A percentile compares a stretch with the other conserved stretches of the same genome.
These are phyloP conservation scores for Saussurea involucrata DNA, from an alignment of 129 eudicot genomes.

Conservation along the genomic window DNA sequence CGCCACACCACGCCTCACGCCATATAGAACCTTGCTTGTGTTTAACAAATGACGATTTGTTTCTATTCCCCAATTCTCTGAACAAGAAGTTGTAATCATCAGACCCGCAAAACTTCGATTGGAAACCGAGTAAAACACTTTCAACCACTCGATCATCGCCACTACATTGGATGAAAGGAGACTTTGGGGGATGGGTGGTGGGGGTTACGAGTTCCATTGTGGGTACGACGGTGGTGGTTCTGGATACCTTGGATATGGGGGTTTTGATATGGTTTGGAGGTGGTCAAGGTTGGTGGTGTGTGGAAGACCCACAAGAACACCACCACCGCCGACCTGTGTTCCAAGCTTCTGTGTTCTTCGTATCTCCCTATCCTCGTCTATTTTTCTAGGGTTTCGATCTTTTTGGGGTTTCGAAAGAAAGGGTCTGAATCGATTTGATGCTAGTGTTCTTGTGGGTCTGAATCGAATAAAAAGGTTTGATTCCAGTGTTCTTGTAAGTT, in stretches of 20 bases:
- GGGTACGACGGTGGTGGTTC: slow-evolving; percentile 35
- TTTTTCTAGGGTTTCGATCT: too few species aligned
- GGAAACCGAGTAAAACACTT: slow-evolving; percentile 35
- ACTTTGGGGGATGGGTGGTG: slow-evolving; percentile 37
- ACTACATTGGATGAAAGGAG: slow-evolving; percentile 33
- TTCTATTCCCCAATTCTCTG: slow-evolving; percentile 85
- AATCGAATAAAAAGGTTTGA: too few species aligned
- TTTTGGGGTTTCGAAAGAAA: too few species aligned
- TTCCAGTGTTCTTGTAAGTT: too few species aligned
- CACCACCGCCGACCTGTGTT: too few species aligned
- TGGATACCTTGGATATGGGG: slow-evolving; percentile 45
- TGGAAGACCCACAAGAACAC: slow-evolving; percentile 76
- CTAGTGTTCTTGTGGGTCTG: too few species aligned
- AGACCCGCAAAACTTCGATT: slow-evolving; percentile 53
- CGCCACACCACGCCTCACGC: too few species aligned
- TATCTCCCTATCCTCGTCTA: too few species aligned
- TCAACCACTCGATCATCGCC: slow-evolving; percentile 47
- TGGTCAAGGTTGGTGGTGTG: slow-evolving; percentile 76
- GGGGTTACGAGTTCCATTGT: slow-evolving; percentile 32
- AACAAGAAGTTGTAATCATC: slow-evolving; percentile 76
- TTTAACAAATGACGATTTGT: slow-evolving; percentile 58
- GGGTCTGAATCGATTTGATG: too few species aligned
- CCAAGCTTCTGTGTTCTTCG: too few species aligned
- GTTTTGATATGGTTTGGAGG: slow-evolving; percentile 73
- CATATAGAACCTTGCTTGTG: too few species aligned